Conservation (phyloP, 2,329 filamentous ascomycete genomes). For the Juglanconis sp. region DNA sequence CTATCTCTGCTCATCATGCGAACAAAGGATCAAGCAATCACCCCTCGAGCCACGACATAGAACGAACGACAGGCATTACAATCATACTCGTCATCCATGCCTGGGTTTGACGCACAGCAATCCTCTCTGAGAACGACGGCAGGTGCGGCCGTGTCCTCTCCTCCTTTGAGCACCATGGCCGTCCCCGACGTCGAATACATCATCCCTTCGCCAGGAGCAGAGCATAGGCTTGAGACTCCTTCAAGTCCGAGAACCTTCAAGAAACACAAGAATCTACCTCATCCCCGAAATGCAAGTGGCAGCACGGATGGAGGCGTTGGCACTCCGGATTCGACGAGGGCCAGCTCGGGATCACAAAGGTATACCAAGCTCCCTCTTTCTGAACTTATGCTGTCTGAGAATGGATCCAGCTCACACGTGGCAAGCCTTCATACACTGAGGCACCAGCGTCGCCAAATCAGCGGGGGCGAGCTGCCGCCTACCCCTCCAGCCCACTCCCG, state of each 20-base stretch:
- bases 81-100: not conserved
- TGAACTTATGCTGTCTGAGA: conserved; percentile 8
- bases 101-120: not conserved
- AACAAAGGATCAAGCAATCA: not conserved
- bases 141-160: conserved; percentile 9
- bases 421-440: conserved; percentile 38
- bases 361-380: conserved; percentile 14
- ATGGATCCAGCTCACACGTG: conserved; percentile 28
- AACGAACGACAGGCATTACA: conserved; percentile 5
- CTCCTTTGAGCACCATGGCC: conserved; percentile 9
- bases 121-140: conserved; percentile 5
- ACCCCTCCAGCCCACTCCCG: conserved; percentile 61
- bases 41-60: conserved; percentile 9
- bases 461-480: conserved; percentile 52
- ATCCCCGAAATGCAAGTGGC: conserved; percentile 28
- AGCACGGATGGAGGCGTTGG: conserved; percentile 9
- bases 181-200: conserved; percentile 18
- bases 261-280: conserved; percentile 38
- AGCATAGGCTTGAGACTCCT: conserved; percentile 25
- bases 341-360: conserved; percentile 13
- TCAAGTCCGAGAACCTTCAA: conserved; percentile 31
- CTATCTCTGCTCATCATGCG: conserved; percentile 10
- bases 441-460: conserved; percentile 40
- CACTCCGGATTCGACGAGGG: conserved; percentile 13
- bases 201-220: conserved; percentile 1